Evolutionary conservation across 2,329 filamentous ascomycete species (phyloP), one percentile per base, ranked within the genome.

Genomic region (Epichloe hybrida): DNA sequence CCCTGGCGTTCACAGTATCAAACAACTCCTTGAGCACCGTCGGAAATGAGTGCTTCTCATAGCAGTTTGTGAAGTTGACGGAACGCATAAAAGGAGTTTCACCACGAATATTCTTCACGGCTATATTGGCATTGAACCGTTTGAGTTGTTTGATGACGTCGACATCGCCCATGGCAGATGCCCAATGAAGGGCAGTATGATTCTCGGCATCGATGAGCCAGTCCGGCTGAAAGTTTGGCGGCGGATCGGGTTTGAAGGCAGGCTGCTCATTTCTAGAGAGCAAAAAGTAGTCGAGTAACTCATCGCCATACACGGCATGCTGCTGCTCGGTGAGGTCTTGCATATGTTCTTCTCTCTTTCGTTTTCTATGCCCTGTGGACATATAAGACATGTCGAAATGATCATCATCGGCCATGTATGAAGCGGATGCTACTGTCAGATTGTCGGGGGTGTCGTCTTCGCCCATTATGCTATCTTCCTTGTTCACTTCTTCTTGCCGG

Each of bases 221-320:
- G 66, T 98, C 86, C 5, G 94, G 83, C 62, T 95, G 84, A 60
- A 95, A 95, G 63, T 88, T 85, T 36, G 81, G 73, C 0, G 93
- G 93, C 3, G 91, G 90, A 54, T 88, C 81, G 1, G 89, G 90
- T 50, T 74, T 81, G 59, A 70, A 80, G 61, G 83, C 81, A 20
- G 82, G 79, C 52, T 85, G 83, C 66, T 90, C 84, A 54, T 87
- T 85, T 57, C 88, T 84, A 48, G 86, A 81, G 43, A 91, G 82
- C 69, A 97, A 84, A 84, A 97, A 98, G 69, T 97, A 98, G 66
- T 98, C 93, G 37, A 98, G 75, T 27, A 98, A 77, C 59, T 93
- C 87, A 57, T 98, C 93, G 15, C 89, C 88, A 68, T 95, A 98
- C 23, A 95, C 75, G 31, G 87, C 84, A 65, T 97, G 90, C 58